A percentile compares a stretch with the other conserved stretches of the same genome.
Conservation (phyloP, 1,139 yeast species). For the Blastobotrys indianensis region DNA sequence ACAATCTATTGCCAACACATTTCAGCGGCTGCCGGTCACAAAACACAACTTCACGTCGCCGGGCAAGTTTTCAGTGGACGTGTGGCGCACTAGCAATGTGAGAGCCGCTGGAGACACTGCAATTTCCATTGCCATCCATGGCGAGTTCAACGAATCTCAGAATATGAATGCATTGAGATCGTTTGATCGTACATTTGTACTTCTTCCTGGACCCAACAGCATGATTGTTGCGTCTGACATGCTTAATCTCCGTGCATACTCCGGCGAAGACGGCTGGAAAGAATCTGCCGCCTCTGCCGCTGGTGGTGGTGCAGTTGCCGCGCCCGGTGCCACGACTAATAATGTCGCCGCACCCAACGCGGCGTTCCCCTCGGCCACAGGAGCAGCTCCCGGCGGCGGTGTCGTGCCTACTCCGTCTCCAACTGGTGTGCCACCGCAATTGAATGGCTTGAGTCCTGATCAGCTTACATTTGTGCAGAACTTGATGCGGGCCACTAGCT, state of each 20-base stretch:
- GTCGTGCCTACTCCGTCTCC: slow-evolving; percentile 19
- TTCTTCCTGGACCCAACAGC: slow-evolving; percentile 58
- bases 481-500: slow-evolving; percentile 65
- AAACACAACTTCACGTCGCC: slow-evolving; percentile 68
- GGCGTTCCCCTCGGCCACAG: no score
- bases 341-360: no score
- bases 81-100: slow-evolving; percentile 46
- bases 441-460: slow-evolving; percentile 38
- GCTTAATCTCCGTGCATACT: slow-evolving; percentile 58
- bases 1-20: slow-evolving; percentile 54
- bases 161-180: slow-evolving; percentile 53
- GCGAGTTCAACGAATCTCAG: slow-evolving; percentile 66
- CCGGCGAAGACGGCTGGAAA: slow-evolving; percentile 57
- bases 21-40: slow-evolving; percentile 66
- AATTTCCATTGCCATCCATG: slow-evolving; percentile 73
- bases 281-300: slow-evolving; percentile 11
- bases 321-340: slow-evolving; percentile 14
- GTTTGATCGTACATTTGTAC: slow-evolving; percentile 81
- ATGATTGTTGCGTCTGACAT: slow-evolving; percentile 83
- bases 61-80: slow-evolving; percentile 66
- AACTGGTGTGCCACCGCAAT: slow-evolving; percentile 19
- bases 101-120: slow-evolving; percentile 61
- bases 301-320: slow-evolving; percentile 14
- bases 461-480: slow-evolving; percentile 66
- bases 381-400: slow-evolving; percentile 17